Evolutionary conservation across 257 asterid species (phyloP), one percentile per base, ranked within the genome.

Genomic region (Fraxinus cuspidata): DNA sequence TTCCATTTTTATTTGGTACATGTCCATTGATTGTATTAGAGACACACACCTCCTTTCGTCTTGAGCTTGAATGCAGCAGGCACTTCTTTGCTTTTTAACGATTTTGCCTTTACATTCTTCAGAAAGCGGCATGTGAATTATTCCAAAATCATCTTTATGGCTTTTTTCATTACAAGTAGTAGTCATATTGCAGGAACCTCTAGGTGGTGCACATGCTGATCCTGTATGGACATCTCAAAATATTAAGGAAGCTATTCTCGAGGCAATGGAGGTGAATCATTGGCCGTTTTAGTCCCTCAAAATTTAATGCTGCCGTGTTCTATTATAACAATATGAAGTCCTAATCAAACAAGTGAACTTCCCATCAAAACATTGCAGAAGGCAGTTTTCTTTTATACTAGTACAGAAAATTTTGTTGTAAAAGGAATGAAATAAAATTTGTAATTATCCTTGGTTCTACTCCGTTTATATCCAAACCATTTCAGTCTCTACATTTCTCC

Each of bases 161-260:
- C 23, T 53, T 12, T 38, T 25, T 40, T 4, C 47, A 10, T 3
- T 44, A 4, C 67, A 63, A 28, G 73, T 77, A 31, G 21, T 65
- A 31, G 65, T 71, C 67, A 31, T 25, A 65, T 71, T 80, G 63
- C 82, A 89, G 93, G 93, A 89, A 28, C 91, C 93, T 72, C 83
- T 89, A 66, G 93, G 93, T 18, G 93, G 90, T 73, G 93, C 91
- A 58, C 93, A 89, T 81, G 88, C 90, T 21, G 91, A 87, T 76
- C 89, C 90, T 29, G 27, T 79, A 1, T 89, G 93, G 93, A 66
- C 91, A 31, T 85, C 93, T 63, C 70, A 79, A 75, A 81, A 81
- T 85, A 85, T 89, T 64, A 89, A 87, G 80, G 81, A 79, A 74
- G 90, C 91, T 32, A 84, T 89, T 72, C 70, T 87, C 51, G 71